Conservation (phyloP, 495 filamentous ascomycete species). For the Trichodelitschia bisporula region DNA sequence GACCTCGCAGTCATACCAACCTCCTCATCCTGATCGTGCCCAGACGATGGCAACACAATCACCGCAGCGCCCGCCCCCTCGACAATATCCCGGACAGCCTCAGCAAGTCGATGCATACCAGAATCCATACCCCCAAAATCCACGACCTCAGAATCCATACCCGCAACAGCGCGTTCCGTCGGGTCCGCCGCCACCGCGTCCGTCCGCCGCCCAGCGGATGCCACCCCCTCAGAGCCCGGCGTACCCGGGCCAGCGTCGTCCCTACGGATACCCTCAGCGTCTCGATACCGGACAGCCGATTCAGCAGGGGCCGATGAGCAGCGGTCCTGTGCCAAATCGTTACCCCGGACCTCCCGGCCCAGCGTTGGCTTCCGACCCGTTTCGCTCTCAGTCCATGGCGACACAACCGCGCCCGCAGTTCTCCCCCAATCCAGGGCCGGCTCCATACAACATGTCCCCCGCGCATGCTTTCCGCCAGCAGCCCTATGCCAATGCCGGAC, state of each 20-base stretch:
- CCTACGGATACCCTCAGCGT: conserved; percentile 45
- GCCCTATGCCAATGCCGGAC: conserved; percentile 31
- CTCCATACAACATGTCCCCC: conserved; percentile 33
- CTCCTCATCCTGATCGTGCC: conserved; percentile 54
- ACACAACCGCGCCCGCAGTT: conserved; percentile 40
- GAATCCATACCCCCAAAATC: no score
- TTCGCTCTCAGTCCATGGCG: conserved; percentile 81
- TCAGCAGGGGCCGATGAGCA: conserved; percentile 1
- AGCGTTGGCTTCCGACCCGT: conserved; percentile 61
- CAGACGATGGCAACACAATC: conserved; percentile 57
- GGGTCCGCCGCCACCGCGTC: no score
- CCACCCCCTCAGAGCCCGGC: no score
- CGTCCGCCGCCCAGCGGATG: no score
- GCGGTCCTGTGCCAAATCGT: conserved; percentile 29
- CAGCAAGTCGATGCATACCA: no score
- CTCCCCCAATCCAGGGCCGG: conserved; percentile 15
- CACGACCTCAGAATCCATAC: no score
- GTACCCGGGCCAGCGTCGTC: no score
- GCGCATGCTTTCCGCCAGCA: conserved; percentile 53
- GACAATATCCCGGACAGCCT: no score
- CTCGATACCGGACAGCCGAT: conserved; percentile 16
- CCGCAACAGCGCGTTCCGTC: no score
- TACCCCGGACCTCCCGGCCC: conserved; percentile 29
- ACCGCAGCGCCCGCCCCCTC: no score
- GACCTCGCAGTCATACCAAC: conserved; percentile 35